Evolutionary conservation across 306 rosid genomes (phyloP).

Genomic region (Aeschynomene evenia): DNA sequence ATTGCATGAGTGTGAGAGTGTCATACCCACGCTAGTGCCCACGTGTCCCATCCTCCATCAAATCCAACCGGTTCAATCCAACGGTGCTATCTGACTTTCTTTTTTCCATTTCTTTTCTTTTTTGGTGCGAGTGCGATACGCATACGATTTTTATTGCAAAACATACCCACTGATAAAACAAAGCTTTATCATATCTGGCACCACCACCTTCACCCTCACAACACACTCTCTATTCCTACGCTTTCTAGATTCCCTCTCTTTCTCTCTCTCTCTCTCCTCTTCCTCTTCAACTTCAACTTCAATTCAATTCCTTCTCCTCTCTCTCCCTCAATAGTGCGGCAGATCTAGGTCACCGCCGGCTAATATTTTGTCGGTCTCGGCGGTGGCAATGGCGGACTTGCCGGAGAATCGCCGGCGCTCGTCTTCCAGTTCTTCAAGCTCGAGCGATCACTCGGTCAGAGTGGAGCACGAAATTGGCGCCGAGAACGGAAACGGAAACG

Average conservation of each 20-base stretch:
- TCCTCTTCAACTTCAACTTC: background rate
- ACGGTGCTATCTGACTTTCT: background rate
- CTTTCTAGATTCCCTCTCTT: too few relatives aligned
- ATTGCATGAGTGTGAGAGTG: too few relatives aligned
- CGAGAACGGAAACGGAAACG: constrained; percentile 37
- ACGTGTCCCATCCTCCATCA: constrained; percentile 12
- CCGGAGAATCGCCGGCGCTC: constrained; percentile 43
- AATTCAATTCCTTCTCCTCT: constrained; percentile 5
- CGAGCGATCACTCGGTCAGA: constrained; percentile 41
- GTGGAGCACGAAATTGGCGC: constrained; percentile 24
- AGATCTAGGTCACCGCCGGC: constrained; percentile 44
- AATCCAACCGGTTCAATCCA: background rate
- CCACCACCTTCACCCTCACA: background rate
- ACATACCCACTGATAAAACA: background rate
- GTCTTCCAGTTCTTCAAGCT: constrained; percentile 32
- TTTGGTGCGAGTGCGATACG: background rate
- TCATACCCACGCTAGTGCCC: background rate
- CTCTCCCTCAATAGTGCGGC: constrained; percentile 2
- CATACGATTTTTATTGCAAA: background rate
- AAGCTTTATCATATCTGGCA: background rate
- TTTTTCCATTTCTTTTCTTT: background rate
- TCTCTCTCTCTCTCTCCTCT: background rate
- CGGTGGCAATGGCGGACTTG: constrained; percentile 56
- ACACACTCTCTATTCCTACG: background rate
- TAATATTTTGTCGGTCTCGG: constrained; percentile 16